Percentiles rank a stretch among this genome's conserved stretches.
Evolutionary conservation across 805 yeast species (phyloP).

Genomic region (Metschnikowia continentalis): DNA sequence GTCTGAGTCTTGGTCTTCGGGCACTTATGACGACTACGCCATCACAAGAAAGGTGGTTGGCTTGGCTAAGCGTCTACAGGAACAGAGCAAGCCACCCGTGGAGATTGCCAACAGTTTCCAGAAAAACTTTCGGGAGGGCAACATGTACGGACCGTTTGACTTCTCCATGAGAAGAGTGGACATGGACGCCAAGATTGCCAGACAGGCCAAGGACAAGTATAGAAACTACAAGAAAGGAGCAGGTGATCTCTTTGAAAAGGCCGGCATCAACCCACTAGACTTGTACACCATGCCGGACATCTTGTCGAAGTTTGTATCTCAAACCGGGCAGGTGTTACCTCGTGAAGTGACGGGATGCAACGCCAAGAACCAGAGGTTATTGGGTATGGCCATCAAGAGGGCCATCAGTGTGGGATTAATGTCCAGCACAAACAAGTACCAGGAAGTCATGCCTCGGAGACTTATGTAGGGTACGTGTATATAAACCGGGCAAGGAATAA

Average conservation of each 20-base stretch:
- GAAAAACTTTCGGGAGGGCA: constrained; percentile 46
- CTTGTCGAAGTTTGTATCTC: constrained; percentile 59
- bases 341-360: constrained; percentile 67
- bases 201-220: constrained; percentile 23
- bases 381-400: constrained; percentile 75
- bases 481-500: neutral
- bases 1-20: constrained; percentile 25
- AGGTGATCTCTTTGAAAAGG: constrained; percentile 33
- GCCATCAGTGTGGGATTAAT: constrained; percentile 77
- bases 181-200: constrained; percentile 37
- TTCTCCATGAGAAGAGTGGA: constrained; percentile 58
- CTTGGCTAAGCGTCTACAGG: constrained; percentile 30
- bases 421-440: constrained; percentile 67
- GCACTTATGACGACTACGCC: constrained; percentile 16
- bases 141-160: constrained; percentile 78
- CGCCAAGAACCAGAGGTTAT: constrained; percentile 60
- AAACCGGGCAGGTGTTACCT: constrained; percentile 74
- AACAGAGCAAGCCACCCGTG: constrained; percentile 31
- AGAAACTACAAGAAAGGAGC: constrained; percentile 14
- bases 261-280: constrained; percentile 62
- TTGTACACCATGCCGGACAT: constrained; percentile 69
- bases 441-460: constrained; percentile 41
- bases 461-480: constrained; percentile 22
- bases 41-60: constrained; percentile 32
- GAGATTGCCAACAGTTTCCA: constrained; percentile 31